phyloP scores from a whole-genome alignment of 805 yeast species.

The Candida qinlingensis region DNA sequence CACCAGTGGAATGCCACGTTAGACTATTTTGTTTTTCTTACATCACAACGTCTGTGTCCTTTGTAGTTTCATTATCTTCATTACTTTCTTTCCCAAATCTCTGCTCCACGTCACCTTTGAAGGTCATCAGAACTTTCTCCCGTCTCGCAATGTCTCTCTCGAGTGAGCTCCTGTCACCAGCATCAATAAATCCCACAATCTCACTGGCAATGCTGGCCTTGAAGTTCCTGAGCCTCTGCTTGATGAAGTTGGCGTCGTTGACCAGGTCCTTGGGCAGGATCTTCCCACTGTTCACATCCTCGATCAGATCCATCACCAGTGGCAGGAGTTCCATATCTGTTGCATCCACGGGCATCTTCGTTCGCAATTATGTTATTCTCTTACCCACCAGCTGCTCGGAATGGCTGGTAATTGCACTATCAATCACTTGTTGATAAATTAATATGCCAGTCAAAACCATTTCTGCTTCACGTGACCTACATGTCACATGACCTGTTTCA shows the following conservation, averaged over 20 bases:
- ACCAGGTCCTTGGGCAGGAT: slow-evolving; percentile 39
- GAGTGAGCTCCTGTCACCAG: slow-evolving; percentile 3
- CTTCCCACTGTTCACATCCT: slow-evolving; percentile 34
- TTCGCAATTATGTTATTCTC: not conserved
- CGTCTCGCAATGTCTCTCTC: not conserved
- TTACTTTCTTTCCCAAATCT: not conserved
- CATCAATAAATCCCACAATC: slow-evolving; percentile 2
- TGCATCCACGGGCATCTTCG: not conserved
- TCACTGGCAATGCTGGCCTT: not conserved
- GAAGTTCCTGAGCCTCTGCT: slow-evolving; percentile 16
- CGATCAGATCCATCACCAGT: slow-evolving; percentile 34
- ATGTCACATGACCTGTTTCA: not conserved
- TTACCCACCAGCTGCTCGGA: too few relatives aligned
- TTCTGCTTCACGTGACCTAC: too few relatives aligned
- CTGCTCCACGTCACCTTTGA: slow-evolving; percentile 1
- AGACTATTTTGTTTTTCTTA: too few relatives aligned
- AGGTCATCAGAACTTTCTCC: not conserved
- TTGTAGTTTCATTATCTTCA: not conserved
- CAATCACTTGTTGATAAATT: too few relatives aligned
- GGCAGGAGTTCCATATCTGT: slow-evolving; percentile 34
- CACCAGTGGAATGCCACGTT: too few relatives aligned
- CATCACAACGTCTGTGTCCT: too few relatives aligned
- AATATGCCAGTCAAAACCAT: too few relatives aligned
- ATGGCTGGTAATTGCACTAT: too few relatives aligned
- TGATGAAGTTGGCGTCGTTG: slow-evolving; percentile 34